Evolutionary conservation across 805 yeast species (phyloP), one percentile per base, ranked within the genome.

Genomic region (Spathaspora hagerdaliae): DNA sequence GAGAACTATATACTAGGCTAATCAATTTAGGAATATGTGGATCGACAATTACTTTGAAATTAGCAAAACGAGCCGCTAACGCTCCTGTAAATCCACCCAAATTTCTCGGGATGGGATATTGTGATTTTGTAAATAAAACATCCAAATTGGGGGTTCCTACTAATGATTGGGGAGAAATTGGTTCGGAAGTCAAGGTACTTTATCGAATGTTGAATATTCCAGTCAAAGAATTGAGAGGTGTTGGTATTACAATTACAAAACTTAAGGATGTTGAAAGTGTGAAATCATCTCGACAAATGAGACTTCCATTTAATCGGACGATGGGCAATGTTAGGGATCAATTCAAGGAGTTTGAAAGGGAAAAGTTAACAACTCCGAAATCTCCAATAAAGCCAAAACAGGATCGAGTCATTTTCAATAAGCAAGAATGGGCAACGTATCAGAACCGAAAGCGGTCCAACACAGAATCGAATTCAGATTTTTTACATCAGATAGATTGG

Each of bases 11-110:
- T 41, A 50, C 63, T 0, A 71, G 96, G 43, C 57, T 90, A 45
- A 49, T 62, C 1, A 71, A 67, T 13, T 54, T 80, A 27, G 63
- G 71, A 2, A 67, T 75, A 56, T 57, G 67, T 27, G 88, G 89
- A 0, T 70, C 82, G 0, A 74, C 66, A n/a, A 46, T 90, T 2
- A 77, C 86, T 0, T 63, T 91, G 36, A 85, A 83, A 53, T 53
- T 91, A 5, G 83, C 90, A 44, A 71, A 73, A 45, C 67, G 95
- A 39, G 79, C 85, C 2, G 65, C 69, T 1, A 74, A 71, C 46
- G 95, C 95, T 0, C 91, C 96, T 0, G 60, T 83, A 2, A 79
- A 80, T 14, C 87, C 97, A 0, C 76, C 85, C 1, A 94, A 92
- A 57, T 83, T 69, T 61, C 51, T 94, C 56, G 99, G 99, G 0